Percentiles rank a stretch among this genome's conserved stretches.
These are phyloP conservation scores for Biscutella laevigata DNA, from an alignment of 441 rosid species.

Conservation along the genomic window DNA sequence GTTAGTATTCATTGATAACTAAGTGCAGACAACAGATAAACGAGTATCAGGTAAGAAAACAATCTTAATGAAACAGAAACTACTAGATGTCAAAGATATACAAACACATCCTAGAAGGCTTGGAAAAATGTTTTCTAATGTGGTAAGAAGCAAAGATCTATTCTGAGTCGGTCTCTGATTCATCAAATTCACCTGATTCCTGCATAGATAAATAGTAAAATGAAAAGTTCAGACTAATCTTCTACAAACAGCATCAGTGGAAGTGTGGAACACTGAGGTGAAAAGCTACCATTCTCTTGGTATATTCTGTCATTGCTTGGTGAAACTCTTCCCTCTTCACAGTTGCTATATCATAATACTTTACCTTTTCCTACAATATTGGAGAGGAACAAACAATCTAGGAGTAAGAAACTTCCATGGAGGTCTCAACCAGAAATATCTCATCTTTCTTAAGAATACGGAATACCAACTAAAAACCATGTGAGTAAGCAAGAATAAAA, in stretches of 20 bases:
- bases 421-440: conserved; percentile 51
- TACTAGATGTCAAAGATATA: conserved; percentile 7
- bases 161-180: conserved; percentile 51
- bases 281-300: conserved; percentile 52
- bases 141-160: conserved; percentile 21
- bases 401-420: conserved; percentile 4
- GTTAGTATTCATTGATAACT: conserved; percentile 10
- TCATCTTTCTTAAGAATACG: conserved; percentile 40
- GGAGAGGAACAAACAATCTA: conserved; percentile 6
- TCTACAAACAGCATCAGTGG: not conserved
- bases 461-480: not conserved
- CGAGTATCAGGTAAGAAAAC: not conserved
- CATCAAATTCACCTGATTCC: conserved; percentile 58
- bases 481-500: too few species aligned
- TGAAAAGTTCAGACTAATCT: conserved; percentile 1
- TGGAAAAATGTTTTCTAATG: conserved; percentile 12
- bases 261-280: not conserved
- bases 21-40: not conserved
- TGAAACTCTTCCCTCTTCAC: conserved; percentile 83
- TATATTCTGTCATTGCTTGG: conserved; percentile 54
- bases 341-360: conserved; percentile 78
- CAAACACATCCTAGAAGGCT: conserved; percentile 13
- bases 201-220: conserved; percentile 23
- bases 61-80: conserved; percentile 5
- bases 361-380: conserved; percentile 62